These are phyloP conservation scores for Eustoma russellianum DNA, from an alignment of 257 asterid species.

Conservation along the genomic window DNA sequence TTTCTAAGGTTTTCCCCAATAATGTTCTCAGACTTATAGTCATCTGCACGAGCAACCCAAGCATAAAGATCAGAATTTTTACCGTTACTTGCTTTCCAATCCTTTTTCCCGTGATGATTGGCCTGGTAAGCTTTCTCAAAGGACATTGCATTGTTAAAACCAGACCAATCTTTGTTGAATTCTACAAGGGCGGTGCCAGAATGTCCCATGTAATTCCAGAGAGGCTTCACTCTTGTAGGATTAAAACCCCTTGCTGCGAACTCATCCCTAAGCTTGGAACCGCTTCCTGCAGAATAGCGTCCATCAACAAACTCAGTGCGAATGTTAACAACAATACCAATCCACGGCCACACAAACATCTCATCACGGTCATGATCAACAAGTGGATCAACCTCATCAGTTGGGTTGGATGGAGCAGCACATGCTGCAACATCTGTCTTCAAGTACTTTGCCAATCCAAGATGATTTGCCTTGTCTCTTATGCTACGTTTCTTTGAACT, in stretches of 20 bases:
- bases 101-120: constrained; percentile 57
- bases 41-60: constrained; percentile 93
- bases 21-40: constrained; percentile 39
- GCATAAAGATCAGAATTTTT: constrained; percentile 43
- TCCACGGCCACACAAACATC: constrained; percentile 97
- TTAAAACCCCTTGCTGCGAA: constrained; percentile 48
- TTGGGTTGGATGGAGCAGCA: constrained; percentile 37
- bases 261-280: constrained; percentile 60
- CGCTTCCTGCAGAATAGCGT: constrained; percentile 65
- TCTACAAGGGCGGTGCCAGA: constrained; percentile 82
- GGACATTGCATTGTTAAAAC: constrained; percentile 63
- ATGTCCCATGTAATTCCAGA: constrained; percentile 75
- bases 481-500: constrained; percentile 45
- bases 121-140: constrained; percentile 71
- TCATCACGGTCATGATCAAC: constrained; percentile 53
- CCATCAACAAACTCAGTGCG: constrained; percentile 51
- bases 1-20: constrained; percentile 76
- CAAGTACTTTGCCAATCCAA: constrained; percentile 56
- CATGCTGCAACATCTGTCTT: constrained; percentile 29
- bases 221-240: constrained; percentile 63
- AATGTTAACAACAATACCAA: constrained; percentile 60
- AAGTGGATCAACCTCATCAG: constrained; percentile 31
- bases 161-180: constrained; percentile 76
- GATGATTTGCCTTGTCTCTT: constrained; percentile 61
- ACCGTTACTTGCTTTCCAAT: constrained; percentile 45